Evolutionary conservation across 2,329 filamentous ascomycete species (phyloP), one percentile per base, ranked within the genome.

Genomic region (Colletotrichum liaoningense): DNA sequence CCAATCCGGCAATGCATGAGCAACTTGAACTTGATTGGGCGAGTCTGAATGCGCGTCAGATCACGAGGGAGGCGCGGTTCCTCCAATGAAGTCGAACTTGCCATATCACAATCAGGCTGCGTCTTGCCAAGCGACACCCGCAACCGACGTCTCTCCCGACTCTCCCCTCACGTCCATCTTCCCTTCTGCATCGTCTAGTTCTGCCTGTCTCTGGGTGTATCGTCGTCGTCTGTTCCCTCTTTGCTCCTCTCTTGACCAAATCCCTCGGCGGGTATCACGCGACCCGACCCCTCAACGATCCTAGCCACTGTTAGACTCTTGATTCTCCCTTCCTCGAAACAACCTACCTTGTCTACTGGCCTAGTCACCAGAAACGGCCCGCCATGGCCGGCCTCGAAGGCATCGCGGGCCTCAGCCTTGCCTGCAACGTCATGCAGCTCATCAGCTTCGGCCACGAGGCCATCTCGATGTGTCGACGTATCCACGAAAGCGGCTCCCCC

Each of bases 391-490:
- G 65, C 4, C 38, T 67, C 38, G 65, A 60, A 24, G 65, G 46
- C n/a, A 63, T 63, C 19, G 60, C 60, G 26, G 46, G 56, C 3
- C 56, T 67, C 2, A 12, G 65, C 9, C 26, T 60, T 30, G 56
- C 56, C 8, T 67, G 65, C 66, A 68, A 56, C 7, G 30, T 68
- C 46, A 67, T 67, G 65, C 56, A 60, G 56, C 65, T 60, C 14
- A 60, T 67, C 30, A 42, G 35, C 16, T 67, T 60, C 16, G 24
- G 28, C 3, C 56, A 38, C 7, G 55, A 60, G 5, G 33, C 42
- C 3, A 16, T 60, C 8, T 59, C 56, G 8, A 52, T 54, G 4
- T 60, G 65, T 26, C 12, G 30, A 30, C 33, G 42, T 7, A 19
- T 55, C 22, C 3, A 67, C 22, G 42, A 67, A 1, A 60, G 22